Percentiles rank a stretch among this genome's conserved stretches.
phyloP scores from a whole-genome alignment of 495 filamentous ascomycete genomes.

The Margaritispora aquatica region DNA sequence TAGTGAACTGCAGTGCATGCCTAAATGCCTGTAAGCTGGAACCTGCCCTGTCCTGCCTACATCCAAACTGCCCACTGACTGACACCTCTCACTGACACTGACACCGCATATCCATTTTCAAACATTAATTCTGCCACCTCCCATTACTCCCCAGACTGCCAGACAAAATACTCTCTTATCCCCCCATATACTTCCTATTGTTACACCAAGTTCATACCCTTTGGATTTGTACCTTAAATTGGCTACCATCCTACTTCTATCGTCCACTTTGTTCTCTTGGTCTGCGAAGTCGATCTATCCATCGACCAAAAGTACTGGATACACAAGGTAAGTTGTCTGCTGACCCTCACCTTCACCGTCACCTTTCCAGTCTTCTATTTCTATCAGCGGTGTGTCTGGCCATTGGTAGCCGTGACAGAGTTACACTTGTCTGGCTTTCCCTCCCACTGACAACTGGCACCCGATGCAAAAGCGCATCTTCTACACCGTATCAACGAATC shows the following conservation, averaged over 20 bases:
- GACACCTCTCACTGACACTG: too few relatives aligned
- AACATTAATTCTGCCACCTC: background rate
- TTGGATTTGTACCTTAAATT: background rate
- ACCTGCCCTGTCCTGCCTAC: background rate
- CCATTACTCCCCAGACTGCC: background rate
- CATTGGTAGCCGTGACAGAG: conserved; percentile 3
- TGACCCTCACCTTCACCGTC: background rate
- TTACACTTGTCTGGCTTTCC: background rate
- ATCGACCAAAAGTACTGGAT: background rate
- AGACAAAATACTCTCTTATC: too few relatives aligned
- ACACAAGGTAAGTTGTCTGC: conserved; percentile 12
- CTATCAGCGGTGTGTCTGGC: background rate
- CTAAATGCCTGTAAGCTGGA: background rate
- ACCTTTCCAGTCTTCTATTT: conserved; percentile 1
- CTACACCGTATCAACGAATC: background rate
- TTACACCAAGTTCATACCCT: background rate
- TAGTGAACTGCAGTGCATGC: too few relatives aligned
- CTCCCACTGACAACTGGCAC: conserved; percentile 11
- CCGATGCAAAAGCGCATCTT: background rate
- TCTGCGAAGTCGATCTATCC: background rate
- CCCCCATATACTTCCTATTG: background rate
- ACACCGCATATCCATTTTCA: background rate
- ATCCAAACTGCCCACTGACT: background rate
- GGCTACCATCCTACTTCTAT: background rate
- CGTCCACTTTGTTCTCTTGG: background rate